phyloP scores from a whole-genome alignment of 225 moss, liverwort and hornwort genomes.

The Sphagnum contortum region DNA sequence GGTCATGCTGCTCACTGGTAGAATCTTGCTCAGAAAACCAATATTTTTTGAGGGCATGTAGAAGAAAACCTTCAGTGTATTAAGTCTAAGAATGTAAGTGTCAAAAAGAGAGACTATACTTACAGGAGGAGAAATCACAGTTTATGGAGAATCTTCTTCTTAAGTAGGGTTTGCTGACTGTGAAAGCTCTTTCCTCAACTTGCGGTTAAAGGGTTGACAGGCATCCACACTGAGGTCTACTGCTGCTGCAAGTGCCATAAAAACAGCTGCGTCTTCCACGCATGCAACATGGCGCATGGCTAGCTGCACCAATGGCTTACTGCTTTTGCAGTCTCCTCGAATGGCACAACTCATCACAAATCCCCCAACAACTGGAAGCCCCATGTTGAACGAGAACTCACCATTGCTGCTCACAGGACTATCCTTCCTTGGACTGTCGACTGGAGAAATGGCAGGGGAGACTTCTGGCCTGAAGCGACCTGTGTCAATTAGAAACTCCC shows the following conservation, averaged over 20 bases:
- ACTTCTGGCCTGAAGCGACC: conserved; percentile 50
- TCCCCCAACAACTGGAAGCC: conserved; percentile 60
- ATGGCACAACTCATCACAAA: conserved; percentile 82
- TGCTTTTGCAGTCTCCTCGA: conserved; percentile 49
- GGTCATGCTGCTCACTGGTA: too few relatives aligned
- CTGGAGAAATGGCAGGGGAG: conserved; percentile 40
- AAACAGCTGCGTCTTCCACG: conserved; percentile 77
- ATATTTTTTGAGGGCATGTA: too few relatives aligned
- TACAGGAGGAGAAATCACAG: too few relatives aligned
- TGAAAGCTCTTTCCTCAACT: conserved; percentile 58
- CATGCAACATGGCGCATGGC: conserved; percentile 77
- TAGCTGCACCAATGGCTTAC: conserved; percentile 64
- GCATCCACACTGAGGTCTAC: conserved; percentile 85
- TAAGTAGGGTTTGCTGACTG: conserved; percentile 33
- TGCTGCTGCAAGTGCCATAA: conserved; percentile 77
- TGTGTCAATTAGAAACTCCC: conserved; percentile 70
- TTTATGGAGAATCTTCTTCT: not conserved
- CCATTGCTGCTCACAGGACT: conserved; percentile 61
- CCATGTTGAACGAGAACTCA: conserved; percentile 54
- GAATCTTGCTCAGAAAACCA: too few relatives aligned
- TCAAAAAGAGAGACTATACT: too few relatives aligned
- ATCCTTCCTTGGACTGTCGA: conserved; percentile 42
- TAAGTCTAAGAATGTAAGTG: too few relatives aligned
- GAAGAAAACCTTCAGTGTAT: too few relatives aligned
- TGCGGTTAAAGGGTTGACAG: conserved; percentile 67